Base-by-base conservation (phyloP, 2,329 filamentous ascomycete species). In the Aspergillus jensenii region DNA sequence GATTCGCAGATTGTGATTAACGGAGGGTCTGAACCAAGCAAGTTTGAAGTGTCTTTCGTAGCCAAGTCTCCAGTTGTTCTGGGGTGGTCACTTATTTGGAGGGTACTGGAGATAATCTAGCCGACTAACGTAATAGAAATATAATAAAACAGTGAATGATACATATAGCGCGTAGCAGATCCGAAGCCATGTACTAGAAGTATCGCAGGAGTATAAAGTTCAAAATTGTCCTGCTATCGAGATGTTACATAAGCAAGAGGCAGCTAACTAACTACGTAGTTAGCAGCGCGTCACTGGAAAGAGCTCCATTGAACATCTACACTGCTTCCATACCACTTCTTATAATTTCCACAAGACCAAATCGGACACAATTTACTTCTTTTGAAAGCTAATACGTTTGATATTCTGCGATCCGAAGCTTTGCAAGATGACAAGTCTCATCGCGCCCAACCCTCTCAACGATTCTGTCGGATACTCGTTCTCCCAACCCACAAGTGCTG, bases 401-500 rank as follows among this genome's bases (percentile, higher is more conserved):
- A 21, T 56, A 47, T 37, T 60, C 15, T 27, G 9, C 11, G 31
- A 35, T 47, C 46, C 35, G 41, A 50, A 45, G 25, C 39, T 35
- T 46, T 40, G 55, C 39, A 63, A 68, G 74, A 87, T 87, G 84
- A 80, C 82, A 65, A 80, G 83, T 60, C 71, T 85, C 60, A 78
- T 83, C 73, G 74, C 78, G 69, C 68, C 74, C 61, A 75, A 77
- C 55, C 75, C 78, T 67, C 79, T 80, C 62, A 76, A 77, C 68
- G 79, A 81, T 68, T 79, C 78, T 62, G 79, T 84, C 67, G 80
- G 83, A 73, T 87, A 85, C 76, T 86, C 84, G 63, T 87, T 87
- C 79, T 78, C 78, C 62, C 78, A 82, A 58, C 58, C 74, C 71
- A 77, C 78, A 65, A 76, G 77, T 69, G 77, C 80, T 59, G 78